These are phyloP conservation scores for Cyclocybe aegerita DNA, from an alignment of 768 basidiomycete species.

Conservation along the genomic window DNA sequence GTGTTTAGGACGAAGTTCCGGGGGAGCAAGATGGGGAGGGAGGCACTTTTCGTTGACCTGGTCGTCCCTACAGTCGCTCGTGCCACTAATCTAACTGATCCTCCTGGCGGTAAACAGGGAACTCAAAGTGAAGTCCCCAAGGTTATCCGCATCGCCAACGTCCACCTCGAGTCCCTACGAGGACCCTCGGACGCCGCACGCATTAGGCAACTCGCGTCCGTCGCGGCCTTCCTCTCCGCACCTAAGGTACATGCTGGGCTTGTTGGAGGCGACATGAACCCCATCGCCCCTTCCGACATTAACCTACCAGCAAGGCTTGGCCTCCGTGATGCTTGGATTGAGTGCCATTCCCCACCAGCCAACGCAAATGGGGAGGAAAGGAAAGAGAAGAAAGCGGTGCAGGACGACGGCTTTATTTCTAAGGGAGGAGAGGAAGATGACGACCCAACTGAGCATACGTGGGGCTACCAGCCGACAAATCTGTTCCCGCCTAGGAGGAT, in stretches of 20 bases:
- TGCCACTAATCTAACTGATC: background rate
- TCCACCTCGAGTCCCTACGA: conserved; percentile 15
- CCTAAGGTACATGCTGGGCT: conserved; percentile 10
- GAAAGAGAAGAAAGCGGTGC: background rate
- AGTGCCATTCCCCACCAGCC: background rate
- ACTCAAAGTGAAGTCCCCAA: too few relatives aligned
- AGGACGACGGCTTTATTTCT: too few relatives aligned
- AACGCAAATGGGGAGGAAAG: background rate
- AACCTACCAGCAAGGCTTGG: conserved; percentile 6
- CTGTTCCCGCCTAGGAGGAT: conserved; percentile 9
- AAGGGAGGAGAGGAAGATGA: background rate
- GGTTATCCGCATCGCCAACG: conserved; percentile 10
- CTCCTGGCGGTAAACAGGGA: background rate
- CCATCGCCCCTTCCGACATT: conserved; percentile 14
- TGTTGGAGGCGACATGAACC: conserved; percentile 19
- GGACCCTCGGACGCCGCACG: conserved; percentile 7
- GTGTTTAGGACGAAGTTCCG: conserved; percentile 12
- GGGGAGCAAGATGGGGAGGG: conserved; percentile 11
- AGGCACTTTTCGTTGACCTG: conserved; percentile 11
- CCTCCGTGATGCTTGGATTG: conserved; percentile 13
- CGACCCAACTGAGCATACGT: conserved; percentile 8
- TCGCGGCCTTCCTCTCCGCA: conserved; percentile 3
- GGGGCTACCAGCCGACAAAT: conserved; percentile 15
- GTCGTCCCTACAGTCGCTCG: background rate
- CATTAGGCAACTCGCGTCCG: conserved; percentile 7